Evolutionary conservation across 345 rosid genomes (phyloP), one percentile per base, ranked within the genome.

Genomic region (Psidium friedrichsthalianum): DNA sequence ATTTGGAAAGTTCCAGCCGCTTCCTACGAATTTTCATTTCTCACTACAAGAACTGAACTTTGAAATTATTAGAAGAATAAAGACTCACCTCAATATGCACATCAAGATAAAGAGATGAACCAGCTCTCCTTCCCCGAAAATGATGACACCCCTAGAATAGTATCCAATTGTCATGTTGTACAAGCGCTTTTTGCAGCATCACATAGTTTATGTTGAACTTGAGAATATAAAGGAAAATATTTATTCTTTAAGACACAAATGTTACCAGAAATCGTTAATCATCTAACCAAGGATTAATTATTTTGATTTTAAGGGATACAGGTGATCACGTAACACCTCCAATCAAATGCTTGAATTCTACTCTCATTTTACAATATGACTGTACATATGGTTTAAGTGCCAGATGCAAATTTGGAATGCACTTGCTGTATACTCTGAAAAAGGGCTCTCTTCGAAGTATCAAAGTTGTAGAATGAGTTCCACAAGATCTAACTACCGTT

Each of bases 41-140:
- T 83, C 29, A 0, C 49, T n/a, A 40, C 22, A 24, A 25, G 22
- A 36, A 25, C 36, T 83, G 56, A 18, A 83, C 21, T 29, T 18
- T 69, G 47, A 69, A 81, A 51, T 44, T 13, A 47, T 81, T 27
- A n/a, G 55, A n/a, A 47, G 55, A n/a, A 47, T 13, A 36, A 86
- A 42, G 81, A 86, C 93, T 84, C 82, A 97, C 99, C 96, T 92
- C 98, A 82, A 97, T 95, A 88, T 97, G 99, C 27, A 94, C 98
- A 90, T 95, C 98, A 86, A 97, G 98, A 87, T 94, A 92, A 86
- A 97, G 90, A 84, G 86, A 92, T 82, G 98, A 97, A 89, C 98
- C 99, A 74, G 98, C 99, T 89, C 95, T 93, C 91, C 99, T 95
- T 84, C 98, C 99, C 90, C 99, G 92, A 91, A 97, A 90, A 74